These are phyloP conservation scores for Fusarium sacchari DNA, from an alignment of 2,329 filamentous ascomycete genomes.

Conservation along the genomic window DNA sequence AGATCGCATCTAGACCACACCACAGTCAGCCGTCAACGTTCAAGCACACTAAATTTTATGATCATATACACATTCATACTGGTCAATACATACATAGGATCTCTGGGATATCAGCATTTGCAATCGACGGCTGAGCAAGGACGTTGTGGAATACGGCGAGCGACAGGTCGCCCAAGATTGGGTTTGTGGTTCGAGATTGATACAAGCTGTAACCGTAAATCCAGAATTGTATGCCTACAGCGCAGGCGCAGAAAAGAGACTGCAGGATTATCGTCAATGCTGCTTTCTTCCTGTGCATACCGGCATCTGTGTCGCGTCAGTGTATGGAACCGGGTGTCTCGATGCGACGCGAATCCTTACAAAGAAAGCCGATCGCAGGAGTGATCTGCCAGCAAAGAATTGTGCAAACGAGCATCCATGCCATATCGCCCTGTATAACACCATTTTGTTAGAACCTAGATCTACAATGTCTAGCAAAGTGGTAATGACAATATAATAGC, in stretches of 20 bases:
- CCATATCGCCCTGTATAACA: slow-evolving; percentile 51
- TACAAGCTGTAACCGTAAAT: slow-evolving; percentile 59
- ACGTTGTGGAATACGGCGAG: slow-evolving; percentile 50
- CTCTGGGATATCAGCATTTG: slow-evolving; percentile 50
- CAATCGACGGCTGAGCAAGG: slow-evolving; percentile 50
- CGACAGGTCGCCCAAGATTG: slow-evolving; percentile 50
- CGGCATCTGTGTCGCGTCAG: slow-evolving; percentile 41
- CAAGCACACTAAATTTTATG: accelerated
- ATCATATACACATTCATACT: background rate
- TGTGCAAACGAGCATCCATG: slow-evolving; percentile 54
- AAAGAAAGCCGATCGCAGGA: slow-evolving; percentile 53
- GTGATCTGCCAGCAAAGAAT: slow-evolving; percentile 53
- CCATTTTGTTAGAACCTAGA: background rate
- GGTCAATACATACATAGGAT: slow-evolving; percentile 43
- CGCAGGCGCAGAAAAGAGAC: slow-evolving; percentile 58
- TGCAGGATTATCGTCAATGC: slow-evolving; percentile 59
- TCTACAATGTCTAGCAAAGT: too few relatives aligned
- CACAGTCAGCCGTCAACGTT: background rate
- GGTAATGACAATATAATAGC: too few relatives aligned
- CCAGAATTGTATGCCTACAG: slow-evolving; percentile 59
- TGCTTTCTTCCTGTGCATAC: slow-evolving; percentile 51
- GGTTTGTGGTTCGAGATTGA: slow-evolving; percentile 49
- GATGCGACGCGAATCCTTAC: background rate
- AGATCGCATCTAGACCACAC: slow-evolving; percentile 44
- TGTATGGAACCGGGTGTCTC: accelerated